A percentile compares a stretch with the other conserved stretches of the same genome.
These are phyloP conservation scores for Mercurialis annua DNA, from an alignment of 345 rosid genomes.

Conservation along the genomic window DNA sequence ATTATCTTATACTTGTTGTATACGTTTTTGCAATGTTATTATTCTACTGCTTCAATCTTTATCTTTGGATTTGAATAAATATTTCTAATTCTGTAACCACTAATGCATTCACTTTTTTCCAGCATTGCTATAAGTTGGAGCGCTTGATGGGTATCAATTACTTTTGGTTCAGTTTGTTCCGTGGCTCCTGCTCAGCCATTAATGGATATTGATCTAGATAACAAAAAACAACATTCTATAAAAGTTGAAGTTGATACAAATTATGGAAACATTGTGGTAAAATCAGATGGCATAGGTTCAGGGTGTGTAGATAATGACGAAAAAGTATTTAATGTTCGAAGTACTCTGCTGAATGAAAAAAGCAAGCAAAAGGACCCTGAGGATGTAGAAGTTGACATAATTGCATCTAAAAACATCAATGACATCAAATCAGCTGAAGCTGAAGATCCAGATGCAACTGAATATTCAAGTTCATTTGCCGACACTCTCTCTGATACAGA, in stretches of 20 bases:
- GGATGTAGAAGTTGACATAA: conserved; percentile 57
- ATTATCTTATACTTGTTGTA: too few relatives aligned
- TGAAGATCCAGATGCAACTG: conserved; percentile 80
- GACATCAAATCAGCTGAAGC: conserved; percentile 20
- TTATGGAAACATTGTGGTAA: conserved; percentile 23
- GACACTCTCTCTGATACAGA: conserved; percentile 53
- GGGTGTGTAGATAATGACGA: conserved; percentile 30
- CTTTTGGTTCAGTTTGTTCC: conserved; percentile 13
- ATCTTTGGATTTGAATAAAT: not conserved
- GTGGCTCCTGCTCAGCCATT: conserved; percentile 34
- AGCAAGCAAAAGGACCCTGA: conserved; percentile 29
- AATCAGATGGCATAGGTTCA: conserved; percentile 27
- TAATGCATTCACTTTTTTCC: conserved; percentile 11
- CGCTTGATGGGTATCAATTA: conserved; percentile 3
- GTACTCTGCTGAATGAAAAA: conserved; percentile 22
- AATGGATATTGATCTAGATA: conserved; percentile 41
- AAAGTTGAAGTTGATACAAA: conserved; percentile 34
- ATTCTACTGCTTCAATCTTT: not conserved
- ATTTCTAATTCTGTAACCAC: conserved; percentile 4
- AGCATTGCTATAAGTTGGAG: conserved; percentile 10
- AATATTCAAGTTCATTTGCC: conserved; percentile 83
- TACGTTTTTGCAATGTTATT: not conserved
- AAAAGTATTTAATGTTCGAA: conserved; percentile 23
- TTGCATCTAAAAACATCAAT: conserved; percentile 30
- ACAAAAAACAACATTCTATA: conserved; percentile 18